Evolutionary conservation across 208 protist genomes (phyloP).

Genomic region (Trypanosoma mega): DNA sequence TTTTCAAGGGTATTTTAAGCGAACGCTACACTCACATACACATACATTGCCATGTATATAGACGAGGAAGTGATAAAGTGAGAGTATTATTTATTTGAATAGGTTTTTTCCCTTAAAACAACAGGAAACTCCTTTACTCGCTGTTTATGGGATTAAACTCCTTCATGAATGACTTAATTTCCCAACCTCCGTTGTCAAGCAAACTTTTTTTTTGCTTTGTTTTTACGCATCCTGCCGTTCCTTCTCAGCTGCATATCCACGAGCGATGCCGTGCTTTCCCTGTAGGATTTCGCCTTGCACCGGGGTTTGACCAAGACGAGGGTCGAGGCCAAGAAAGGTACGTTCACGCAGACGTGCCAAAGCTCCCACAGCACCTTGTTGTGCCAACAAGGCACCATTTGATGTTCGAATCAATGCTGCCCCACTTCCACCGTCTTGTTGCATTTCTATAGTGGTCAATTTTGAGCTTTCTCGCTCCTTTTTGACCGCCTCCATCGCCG

Average conservation of each 20-base stretch:
- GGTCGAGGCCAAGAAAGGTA: slow-evolving; percentile 75
- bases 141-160: too few species aligned
- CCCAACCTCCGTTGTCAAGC: too few species aligned
- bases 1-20: too few species aligned
- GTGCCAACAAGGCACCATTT: slow-evolving; percentile 20
- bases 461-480: neutral
- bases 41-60: too few species aligned
- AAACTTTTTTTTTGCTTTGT: slow-evolving; percentile 10
- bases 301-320: slow-evolving; percentile 62
- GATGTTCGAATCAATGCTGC: slow-evolving; percentile 21
- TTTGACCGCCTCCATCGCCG: slow-evolving; percentile 7
- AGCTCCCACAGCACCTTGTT: slow-evolving; percentile 28
- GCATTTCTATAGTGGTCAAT: slow-evolving; percentile 8
- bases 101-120: too few species aligned
- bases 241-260: slow-evolving; percentile 67
- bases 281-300: slow-evolving; percentile 69
- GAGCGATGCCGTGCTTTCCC: slow-evolving; percentile 79
- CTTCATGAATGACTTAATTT: too few species aligned
- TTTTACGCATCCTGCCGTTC: slow-evolving; percentile 8
- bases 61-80: too few species aligned
- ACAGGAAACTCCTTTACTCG: too few species aligned
- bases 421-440: slow-evolving; percentile 15
- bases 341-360: slow-evolving; percentile 70
- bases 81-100: too few species aligned
- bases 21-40: too few species aligned